Conservation (phyloP, 1,284 basidiomycete species). For the Austroboletus niveus region DNA sequence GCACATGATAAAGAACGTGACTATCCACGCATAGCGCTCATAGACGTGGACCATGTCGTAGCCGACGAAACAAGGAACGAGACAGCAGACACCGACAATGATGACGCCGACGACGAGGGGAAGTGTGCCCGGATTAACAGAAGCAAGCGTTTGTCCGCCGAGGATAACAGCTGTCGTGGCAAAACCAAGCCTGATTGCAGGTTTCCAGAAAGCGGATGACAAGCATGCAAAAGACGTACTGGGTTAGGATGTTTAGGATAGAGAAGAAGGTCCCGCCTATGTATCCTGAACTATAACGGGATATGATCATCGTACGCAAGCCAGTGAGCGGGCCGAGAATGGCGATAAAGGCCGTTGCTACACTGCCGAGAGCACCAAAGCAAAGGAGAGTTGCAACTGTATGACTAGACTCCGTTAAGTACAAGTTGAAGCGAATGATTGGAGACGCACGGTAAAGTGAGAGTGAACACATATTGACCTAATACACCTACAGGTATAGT, state of each 20-base stretch:
- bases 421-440: not conserved
- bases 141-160: slow-evolving; percentile 48
- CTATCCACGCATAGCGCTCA: slow-evolving; percentile 63
- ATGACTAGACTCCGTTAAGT: slow-evolving; percentile 34
- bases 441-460: slow-evolving; percentile 45
- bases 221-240: slow-evolving; percentile 32
- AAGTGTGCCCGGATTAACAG: slow-evolving; percentile 39
- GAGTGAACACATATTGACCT: slow-evolving; percentile 49
- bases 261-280: slow-evolving; percentile 55
- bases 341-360: slow-evolving; percentile 50
- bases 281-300: slow-evolving; percentile 56
- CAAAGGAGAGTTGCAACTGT: slow-evolving; percentile 44
- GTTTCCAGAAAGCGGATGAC: not conserved
- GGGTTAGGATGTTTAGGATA: slow-evolving; percentile 56
- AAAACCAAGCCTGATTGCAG: slow-evolving; percentile 42
- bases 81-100: slow-evolving; percentile 41
- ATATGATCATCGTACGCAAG: slow-evolving; percentile 46
- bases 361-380: slow-evolving; percentile 42
- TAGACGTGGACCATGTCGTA: slow-evolving; percentile 57
- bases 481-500: slow-evolving; percentile 60
- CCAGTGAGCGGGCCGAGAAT: slow-evolving; percentile 49
- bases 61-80: slow-evolving; percentile 50
- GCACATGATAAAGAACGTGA: slow-evolving; percentile 53
- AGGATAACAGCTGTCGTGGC: slow-evolving; percentile 45
- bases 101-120: slow-evolving; percentile 27